Base-by-base conservation (phyloP, 257 asterid genomes). In the Phtheirospermum japonicum region DNA sequence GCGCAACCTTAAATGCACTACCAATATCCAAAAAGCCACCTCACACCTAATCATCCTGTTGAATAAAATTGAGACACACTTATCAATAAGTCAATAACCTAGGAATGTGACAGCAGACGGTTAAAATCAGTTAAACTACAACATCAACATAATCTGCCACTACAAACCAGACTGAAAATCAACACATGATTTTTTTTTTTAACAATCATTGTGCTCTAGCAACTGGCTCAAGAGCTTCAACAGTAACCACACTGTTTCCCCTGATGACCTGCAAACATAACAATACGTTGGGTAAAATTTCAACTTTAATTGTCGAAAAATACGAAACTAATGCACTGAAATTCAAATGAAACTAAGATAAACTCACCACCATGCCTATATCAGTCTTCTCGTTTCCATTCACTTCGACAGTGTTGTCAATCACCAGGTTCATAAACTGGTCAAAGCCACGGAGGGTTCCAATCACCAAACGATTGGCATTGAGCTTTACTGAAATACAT, bases 291-390 rank as follows among this genome's bases (percentile, higher is more conserved):
- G 18, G 36, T 13, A 31, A 59, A 61, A 1, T 33, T 33, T 33
- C 4, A 33, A 33, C 9, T 8, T 33, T 1, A 16, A 16, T 2
- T 42, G 8, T 14, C 23, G 0, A 48, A 19, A 48, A 1, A 2
- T n/a, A 7, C 5, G 14, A 48, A 39, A 8, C 2, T n/a, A 19
- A 19, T 4, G 45, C 58, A 30, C 14, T 9, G 42, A 43, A 18
- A 9, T 4, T 28, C 10, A 32, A 42, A 18, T 4, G 2, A 19
- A 17, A 5, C 13, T 19, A 10, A 60, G 14, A n/a, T 20, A 36
- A 57, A 84, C 96, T 77, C 55, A 88, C 98, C 91, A 90, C 96
- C 95, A 85, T 90, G 75, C 99, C 99, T 26, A 92, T 92, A 17
- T 92, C 96, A 9, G 71, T 89, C 72, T 83, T 89, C 70, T 89